Conservation (phyloP, 305 asterid genomes). For the Fraxinus angustifolia region DNA sequence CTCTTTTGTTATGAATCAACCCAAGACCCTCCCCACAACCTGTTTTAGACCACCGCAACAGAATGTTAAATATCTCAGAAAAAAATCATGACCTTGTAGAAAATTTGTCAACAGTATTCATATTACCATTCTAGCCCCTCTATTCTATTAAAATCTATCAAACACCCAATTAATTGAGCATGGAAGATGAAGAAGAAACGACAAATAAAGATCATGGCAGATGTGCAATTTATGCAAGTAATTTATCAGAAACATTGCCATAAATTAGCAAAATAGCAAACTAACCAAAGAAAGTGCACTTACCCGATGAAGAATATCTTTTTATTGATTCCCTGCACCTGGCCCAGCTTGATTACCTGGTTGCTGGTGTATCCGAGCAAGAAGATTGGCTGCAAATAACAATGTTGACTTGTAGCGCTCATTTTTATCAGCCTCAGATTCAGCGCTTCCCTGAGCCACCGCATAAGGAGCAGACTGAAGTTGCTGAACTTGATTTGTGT, state of each 20-base stretch:
- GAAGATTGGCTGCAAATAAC: conserved; percentile 86
- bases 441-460: conserved; percentile 52
- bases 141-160: conserved; percentile 13
- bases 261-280: neutral
- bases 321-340: conserved; percentile 62
- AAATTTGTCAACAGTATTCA: conserved; percentile 3
- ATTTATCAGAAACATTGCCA: neutral
- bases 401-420: conserved; percentile 86
- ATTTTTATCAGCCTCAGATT: conserved; percentile 84
- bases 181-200: conserved; percentile 16
- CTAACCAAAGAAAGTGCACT: conserved; percentile 3
- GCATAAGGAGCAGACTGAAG: conserved; percentile 52
- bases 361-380: conserved; percentile 74
- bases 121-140: neutral
- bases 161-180: conserved; percentile 16
- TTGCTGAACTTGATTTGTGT: conserved; percentile 51
- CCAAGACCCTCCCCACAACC: conserved; percentile 1
- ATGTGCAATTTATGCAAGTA: conserved; percentile 19
- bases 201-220: neutral
- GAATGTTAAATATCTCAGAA: conserved; percentile 1
- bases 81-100: neutral
- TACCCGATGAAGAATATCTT: conserved; percentile 49
- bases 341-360: conserved; percentile 62
- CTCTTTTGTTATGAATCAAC: conserved; percentile 19
- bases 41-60: neutral